Evolutionary conservation across 2,329 filamentous ascomycete genomes (phyloP).

Genomic region (Tolypocladium tropicale): DNA sequence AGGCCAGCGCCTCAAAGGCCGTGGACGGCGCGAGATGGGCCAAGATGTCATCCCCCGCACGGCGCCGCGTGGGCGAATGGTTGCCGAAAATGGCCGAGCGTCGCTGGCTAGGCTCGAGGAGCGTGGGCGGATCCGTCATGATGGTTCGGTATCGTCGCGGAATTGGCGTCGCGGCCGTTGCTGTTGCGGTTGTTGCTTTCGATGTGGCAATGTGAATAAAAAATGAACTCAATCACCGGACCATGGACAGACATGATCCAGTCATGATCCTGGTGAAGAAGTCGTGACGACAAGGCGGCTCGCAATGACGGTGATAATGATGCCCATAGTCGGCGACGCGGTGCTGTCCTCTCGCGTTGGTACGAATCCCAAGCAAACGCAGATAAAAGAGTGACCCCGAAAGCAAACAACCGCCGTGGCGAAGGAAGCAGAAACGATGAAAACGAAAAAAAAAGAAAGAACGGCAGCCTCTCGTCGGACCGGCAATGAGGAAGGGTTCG

Average conservation of each 20-base stretch:
- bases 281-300: slow-evolving; percentile 13
- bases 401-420: not conserved
- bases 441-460: not conserved
- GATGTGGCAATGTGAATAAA: not conserved
- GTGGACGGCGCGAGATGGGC: slow-evolving; percentile 49
- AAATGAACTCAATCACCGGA: not conserved
- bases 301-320: slow-evolving; percentile 4
- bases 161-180: not conserved
- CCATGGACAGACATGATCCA: slow-evolving; percentile 8
- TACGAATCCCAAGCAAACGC: not conserved
- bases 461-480: not conserved
- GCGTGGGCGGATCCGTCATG: slow-evolving; percentile 23
- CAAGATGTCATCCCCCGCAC: slow-evolving; percentile 47
- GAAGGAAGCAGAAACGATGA: not conserved
- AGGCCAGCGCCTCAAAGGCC: slow-evolving; percentile 49
- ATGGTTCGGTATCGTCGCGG: slow-evolving; percentile 1
- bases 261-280: slow-evolving; percentile 25
- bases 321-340: slow-evolving; percentile 6
- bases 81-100: slow-evolving; percentile 16
- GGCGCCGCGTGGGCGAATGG: slow-evolving; percentile 35
- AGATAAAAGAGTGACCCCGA: not conserved
- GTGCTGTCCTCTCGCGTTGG: not conserved
- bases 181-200: not conserved
- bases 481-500: not conserved
- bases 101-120: slow-evolving; percentile 22